A percentile compares a stretch with the other conserved stretches of the same genome.
These are phyloP conservation scores for Aeschynomene evenia DNA, from an alignment of 306 rosid species.

Conservation along the genomic window DNA sequence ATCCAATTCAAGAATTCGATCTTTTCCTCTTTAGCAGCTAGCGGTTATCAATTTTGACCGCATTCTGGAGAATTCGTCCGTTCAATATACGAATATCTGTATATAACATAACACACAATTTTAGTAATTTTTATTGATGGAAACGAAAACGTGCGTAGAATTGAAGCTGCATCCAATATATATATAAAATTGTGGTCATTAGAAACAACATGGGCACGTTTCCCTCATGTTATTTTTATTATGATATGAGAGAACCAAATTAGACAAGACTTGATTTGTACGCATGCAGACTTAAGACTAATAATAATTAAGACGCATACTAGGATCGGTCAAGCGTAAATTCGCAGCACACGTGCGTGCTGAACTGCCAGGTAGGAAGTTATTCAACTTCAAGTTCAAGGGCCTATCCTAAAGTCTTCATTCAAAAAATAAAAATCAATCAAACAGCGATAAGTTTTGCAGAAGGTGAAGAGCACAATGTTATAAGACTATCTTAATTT, in stretches of 20 bases:
- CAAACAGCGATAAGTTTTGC: background rate
- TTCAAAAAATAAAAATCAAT: background rate
- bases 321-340: too few species aligned
- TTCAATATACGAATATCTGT: background rate
- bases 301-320: too few species aligned
- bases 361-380: background rate
- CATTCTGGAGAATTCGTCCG: background rate
- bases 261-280: background rate
- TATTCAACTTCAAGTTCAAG: background rate
- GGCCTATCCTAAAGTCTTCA: background rate
- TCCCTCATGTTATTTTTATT: background rate
- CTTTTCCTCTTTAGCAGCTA: background rate
- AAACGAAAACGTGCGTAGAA: slow-evolving; percentile 9
- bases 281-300: background rate
- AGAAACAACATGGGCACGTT: background rate
- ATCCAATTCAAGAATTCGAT: too few species aligned
- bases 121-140: background rate
- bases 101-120: too few species aligned
- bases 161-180: background rate
- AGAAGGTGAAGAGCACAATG: too few species aligned
- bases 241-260: background rate
- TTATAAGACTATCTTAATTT: too few species aligned
- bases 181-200: background rate
- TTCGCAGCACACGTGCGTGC: too few species aligned
- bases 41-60: slow-evolving; percentile 13